Evolutionary conservation across 2,329 filamentous ascomycete genomes (phyloP).

Genomic region (Colletotrichum sp.): DNA sequence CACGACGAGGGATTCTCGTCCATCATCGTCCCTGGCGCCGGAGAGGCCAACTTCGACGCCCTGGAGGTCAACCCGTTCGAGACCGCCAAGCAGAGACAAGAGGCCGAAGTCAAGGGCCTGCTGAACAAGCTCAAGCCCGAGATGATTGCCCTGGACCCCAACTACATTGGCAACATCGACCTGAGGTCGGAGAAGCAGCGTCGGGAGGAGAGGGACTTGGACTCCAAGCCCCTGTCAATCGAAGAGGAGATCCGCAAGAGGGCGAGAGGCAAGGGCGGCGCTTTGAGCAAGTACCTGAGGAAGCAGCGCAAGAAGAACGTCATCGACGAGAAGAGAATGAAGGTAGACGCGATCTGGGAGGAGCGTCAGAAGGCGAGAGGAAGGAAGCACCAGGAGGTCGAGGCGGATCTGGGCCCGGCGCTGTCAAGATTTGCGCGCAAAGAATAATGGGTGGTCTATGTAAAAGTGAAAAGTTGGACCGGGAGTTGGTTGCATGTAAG

Average conservation of each 20-base stretch:
- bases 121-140: conserved; percentile 95
- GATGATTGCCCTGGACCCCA: conserved; percentile 95
- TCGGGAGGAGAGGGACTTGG: conserved; percentile 78
- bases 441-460: conserved; percentile 42
- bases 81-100: conserved; percentile 88
- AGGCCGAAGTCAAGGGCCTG: conserved; percentile 85
- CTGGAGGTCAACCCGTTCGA: conserved; percentile 96
- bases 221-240: conserved; percentile 64
- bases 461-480: conserved; percentile 12
- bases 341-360: conserved; percentile 82
- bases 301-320: conserved; percentile 95
- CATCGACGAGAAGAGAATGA: conserved; percentile 91
- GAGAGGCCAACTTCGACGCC: conserved; percentile 95
- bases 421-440: conserved; percentile 84
- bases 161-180: conserved; percentile 89
- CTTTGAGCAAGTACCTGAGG: conserved; percentile 83
- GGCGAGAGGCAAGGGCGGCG: conserved; percentile 87
- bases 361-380: conserved; percentile 71
- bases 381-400: conserved; percentile 64
- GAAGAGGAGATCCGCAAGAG: conserved; percentile 73
- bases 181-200: conserved; percentile 78
- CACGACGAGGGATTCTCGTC: conserved; percentile 89
- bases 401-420: conserved; percentile 82
- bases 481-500: conserved; percentile 21
- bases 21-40: conserved; percentile 90